These are phyloP conservation scores for Hypoxylon sp. DNA, from an alignment of 2,329 filamentous ascomycete species.

Conservation along the genomic window DNA sequence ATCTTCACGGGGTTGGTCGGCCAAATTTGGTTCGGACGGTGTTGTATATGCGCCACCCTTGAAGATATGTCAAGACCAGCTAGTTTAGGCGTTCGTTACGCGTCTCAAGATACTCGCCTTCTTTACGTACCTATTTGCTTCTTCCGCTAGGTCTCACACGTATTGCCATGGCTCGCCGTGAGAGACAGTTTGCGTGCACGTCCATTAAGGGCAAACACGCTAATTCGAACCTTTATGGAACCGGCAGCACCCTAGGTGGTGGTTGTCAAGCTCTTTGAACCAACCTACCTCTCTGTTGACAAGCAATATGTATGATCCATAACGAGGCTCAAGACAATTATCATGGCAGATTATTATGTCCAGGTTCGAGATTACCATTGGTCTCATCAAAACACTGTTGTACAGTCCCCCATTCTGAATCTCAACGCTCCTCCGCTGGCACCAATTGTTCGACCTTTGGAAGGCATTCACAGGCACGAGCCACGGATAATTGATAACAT, in stretches of 20 bases:
- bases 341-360: constrained; percentile 42
- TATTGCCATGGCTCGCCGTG: not conserved
- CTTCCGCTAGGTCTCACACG: constrained; percentile 16
- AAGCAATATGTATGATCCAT: constrained; percentile 11
- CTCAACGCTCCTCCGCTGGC: constrained; percentile 22
- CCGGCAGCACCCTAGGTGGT: not conserved
- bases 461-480: constrained; percentile 44
- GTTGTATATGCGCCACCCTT: constrained; percentile 8
- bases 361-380: constrained; percentile 49
- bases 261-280: not conserved
- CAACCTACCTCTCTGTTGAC: not conserved
- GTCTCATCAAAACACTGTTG: constrained; percentile 40
- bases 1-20: constrained; percentile 5
- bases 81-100: not conserved
- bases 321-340: constrained; percentile 8
- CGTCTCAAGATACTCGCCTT: constrained; percentile 1
- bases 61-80: constrained; percentile 14
- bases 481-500: constrained; percentile 38
- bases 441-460: constrained; percentile 45
- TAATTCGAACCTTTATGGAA: constrained; percentile 3
- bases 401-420: constrained; percentile 48
- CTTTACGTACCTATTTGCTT: constrained; percentile 26
- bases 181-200: constrained; percentile 7
- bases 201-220: not conserved
- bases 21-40: constrained; percentile 1